Percentiles rank a stretch among this genome's conserved stretches.
Evolutionary conservation across 768 basidiomycete species (phyloP).

Genomic region (Naematelia aurantialba): DNA sequence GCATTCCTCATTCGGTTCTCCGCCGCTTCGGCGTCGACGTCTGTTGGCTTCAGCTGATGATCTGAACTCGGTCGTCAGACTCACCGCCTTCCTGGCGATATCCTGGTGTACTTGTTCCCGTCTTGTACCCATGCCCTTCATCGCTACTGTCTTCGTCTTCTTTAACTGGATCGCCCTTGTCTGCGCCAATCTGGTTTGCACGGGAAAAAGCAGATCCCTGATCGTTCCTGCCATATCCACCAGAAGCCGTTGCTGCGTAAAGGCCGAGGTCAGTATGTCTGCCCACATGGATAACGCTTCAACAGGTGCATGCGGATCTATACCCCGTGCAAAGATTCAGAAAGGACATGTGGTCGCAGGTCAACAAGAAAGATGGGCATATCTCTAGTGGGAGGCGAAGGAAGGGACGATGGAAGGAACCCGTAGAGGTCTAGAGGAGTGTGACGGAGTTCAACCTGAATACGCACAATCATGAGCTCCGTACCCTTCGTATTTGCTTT

Average conservation of each 20-base stretch:
- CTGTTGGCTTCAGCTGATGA: neutral
- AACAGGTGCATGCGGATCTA: constrained; percentile 1
- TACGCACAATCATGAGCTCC: constrained; percentile 24
- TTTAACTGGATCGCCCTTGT: constrained; percentile 15
- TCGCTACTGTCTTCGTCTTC: constrained; percentile 20
- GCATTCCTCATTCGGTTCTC: constrained; percentile 22
- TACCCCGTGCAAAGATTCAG: neutral
- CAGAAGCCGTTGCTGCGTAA: constrained; percentile 28
- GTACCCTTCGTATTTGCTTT: constrained; percentile 23
- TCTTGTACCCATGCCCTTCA: constrained; percentile 32
- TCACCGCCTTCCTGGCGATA: constrained; percentile 41
- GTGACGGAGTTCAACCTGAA: neutral
- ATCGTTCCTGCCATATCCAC: constrained; percentile 36
- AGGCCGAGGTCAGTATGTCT: neutral
- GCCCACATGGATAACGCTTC: neutral
- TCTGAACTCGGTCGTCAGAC: neutral
- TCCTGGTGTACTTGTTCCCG: constrained; percentile 43
- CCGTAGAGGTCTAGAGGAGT: no score
- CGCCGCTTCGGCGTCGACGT: constrained; percentile 23
- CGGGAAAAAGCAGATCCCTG: constrained; percentile 34
- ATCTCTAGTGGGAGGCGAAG: neutral
- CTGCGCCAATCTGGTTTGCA: constrained; percentile 38
- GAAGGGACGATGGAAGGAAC: neutral
- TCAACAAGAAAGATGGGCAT: neutral
- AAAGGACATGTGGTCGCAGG: neutral